Conservation (phyloP, 306 rosid genomes). For the Trichosanthes truncata region DNA sequence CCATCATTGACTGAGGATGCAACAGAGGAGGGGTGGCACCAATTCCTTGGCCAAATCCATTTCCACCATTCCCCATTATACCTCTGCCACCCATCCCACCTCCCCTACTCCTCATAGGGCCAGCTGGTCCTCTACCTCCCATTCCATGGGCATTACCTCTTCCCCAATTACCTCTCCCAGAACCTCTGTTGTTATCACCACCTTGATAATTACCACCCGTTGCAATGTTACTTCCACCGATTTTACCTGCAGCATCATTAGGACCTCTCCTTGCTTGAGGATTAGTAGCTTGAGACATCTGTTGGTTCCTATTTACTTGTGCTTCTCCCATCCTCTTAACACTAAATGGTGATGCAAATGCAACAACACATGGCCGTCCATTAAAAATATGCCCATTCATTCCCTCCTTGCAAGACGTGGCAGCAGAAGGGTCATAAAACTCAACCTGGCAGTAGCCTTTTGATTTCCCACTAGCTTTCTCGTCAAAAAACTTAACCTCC, state of each 20-base stretch:
- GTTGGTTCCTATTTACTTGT: conserved; percentile 70
- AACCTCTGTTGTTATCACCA: conserved; percentile 71
- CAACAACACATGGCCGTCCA: conserved; percentile 88
- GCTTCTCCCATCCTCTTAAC: conserved; percentile 98
- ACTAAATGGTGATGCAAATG: conserved; percentile 64
- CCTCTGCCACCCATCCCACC: conserved; percentile 90
- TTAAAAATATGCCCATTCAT: conserved; percentile 79
- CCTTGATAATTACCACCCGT: conserved; percentile 91
- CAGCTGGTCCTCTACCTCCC: conserved; percentile 82
- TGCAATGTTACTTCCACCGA: conserved; percentile 53
- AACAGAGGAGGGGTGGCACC: conserved; percentile 72
- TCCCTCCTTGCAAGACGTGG: conserved; percentile 79
- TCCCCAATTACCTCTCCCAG: conserved; percentile 90
- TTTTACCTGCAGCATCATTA: conserved; percentile 49
- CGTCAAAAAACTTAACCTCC: conserved; percentile 93
- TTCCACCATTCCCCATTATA: conserved; percentile 81
- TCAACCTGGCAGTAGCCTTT: conserved; percentile 98
- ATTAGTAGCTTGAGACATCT: conserved; percentile 32
- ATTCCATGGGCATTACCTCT: conserved; percentile 68
- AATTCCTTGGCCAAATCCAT: conserved; percentile 84
- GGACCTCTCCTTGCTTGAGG: conserved; percentile 59
- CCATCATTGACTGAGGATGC: conserved; percentile 90
- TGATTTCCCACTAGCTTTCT: conserved; percentile 96
- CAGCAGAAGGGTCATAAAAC: conserved; percentile 58
- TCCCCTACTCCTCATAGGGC: conserved; percentile 73